These are phyloP conservation scores for Suillus ampliporus DNA, from an alignment of 768 basidiomycete genomes.

Conservation along the genomic window DNA sequence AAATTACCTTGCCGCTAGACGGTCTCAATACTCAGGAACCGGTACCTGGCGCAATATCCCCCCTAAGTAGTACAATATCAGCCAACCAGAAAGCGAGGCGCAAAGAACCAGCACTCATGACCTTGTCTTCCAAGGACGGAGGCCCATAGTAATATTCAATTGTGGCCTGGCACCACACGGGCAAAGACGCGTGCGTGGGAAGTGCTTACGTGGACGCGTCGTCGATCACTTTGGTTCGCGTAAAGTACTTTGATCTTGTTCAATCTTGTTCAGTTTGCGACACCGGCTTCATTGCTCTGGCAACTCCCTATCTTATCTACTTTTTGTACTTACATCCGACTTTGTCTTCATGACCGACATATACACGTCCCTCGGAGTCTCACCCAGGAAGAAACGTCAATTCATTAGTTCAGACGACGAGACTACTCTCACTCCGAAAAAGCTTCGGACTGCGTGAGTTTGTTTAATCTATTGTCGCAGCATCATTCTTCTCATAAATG, in stretches of 20 bases:
- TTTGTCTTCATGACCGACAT: slow-evolving; percentile 56
- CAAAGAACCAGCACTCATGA: not conserved
- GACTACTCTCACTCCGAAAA: slow-evolving; percentile 67
- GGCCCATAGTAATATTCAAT: too few species aligned
- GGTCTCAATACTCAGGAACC: not conserved
- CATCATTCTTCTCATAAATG: slow-evolving; percentile 9
- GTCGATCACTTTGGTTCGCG: slow-evolving; percentile 27
- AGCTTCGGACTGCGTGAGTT: slow-evolving; percentile 57
- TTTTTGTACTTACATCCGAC: slow-evolving; percentile 16
- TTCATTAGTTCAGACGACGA: slow-evolving; percentile 57
- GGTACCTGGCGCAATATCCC: too few species aligned
- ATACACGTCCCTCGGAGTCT: slow-evolving; percentile 65
- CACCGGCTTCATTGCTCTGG: slow-evolving; percentile 13
- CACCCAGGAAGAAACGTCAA: slow-evolving; percentile 72
- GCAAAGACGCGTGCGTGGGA: slow-evolving; percentile 32
- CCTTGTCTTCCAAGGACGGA: not conserved
- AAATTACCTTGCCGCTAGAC: not conserved
- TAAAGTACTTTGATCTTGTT: slow-evolving; percentile 14
- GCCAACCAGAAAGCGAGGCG: not conserved
- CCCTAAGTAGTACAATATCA: not conserved
- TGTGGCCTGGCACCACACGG: not conserved
- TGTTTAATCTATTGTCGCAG: slow-evolving; percentile 26
- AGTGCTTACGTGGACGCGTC: slow-evolving; percentile 40
- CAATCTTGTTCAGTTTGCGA: slow-evolving; percentile 24
- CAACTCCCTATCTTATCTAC: slow-evolving; percentile 11